Base-by-base conservation (phyloP, 169 alveolate genomes). In the Cryptosporidium muris region DNA sequence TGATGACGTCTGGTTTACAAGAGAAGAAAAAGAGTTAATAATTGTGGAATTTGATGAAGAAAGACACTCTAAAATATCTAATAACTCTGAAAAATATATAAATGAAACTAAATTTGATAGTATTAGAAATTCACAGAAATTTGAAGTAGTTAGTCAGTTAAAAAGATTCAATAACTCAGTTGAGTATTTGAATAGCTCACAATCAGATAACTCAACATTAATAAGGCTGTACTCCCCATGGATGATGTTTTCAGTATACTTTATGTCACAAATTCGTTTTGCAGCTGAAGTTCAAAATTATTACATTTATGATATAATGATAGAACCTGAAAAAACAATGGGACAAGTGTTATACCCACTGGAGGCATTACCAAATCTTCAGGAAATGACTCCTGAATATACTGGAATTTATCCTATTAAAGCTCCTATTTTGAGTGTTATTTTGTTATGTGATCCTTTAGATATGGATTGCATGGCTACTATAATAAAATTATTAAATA, bases 381-480 rank as follows among this genome's bases (percentile, higher is more conserved):
- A 45, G 42, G 74, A 60, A 16, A 42, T 45, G 25, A 48, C 43
- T 42, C 85, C 85, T 3, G 43, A 74, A 2, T 58, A 74, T 43
- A 49, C 49, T 1, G 85, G 85, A 34, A 56, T 74, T 11, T 74
- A 74, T 37, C 85, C 85, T 58, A 52, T 74, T 3, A 74, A 74
- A 40, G 85, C 85, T 4, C 25, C 85, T 11, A 56, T 74, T 1
- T 25, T 74, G 51, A 64, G 60, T 43, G 25, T 74, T n/a, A 43
- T 74, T 9, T 37, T 74, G 6, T 14, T 74, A 63, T 74, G 85
- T 60, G 85, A 74, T 58, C 85, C 85, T 47, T 42, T 74, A 25
- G 85, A 74, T 74, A 74, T 74, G 4, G 85, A 74, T 6, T 74
- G 85, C 52, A 74, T 74, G 40, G 60, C 85, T 16, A 63, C 51